Evolutionary conservation across 805 yeast genomes (phyloP).

Genomic region (Deakozyma indianensis): DNA sequence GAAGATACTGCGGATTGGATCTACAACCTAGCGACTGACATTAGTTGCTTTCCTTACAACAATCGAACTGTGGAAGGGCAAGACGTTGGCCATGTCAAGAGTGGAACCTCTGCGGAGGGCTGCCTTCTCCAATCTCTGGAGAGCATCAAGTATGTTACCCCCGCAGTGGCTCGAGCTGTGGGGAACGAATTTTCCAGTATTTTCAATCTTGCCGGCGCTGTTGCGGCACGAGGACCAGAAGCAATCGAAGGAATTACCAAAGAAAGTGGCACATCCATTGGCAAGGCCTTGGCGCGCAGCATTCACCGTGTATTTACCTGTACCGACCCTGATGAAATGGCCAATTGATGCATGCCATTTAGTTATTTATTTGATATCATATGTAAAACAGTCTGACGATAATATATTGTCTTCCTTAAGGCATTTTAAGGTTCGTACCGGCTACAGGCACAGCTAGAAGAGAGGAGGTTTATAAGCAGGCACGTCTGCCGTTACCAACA

Average conservation of each 20-base stretch:
- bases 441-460: too few relatives aligned
- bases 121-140: neutral
- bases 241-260: neutral
- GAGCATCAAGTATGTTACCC: neutral
- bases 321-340: neutral
- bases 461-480: too few relatives aligned
- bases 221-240: neutral
- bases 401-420: too few relatives aligned
- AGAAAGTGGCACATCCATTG: neutral
- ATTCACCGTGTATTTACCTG: neutral
- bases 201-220: neutral
- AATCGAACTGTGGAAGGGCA: neutral
- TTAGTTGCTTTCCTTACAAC: neutral
- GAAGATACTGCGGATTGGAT: neutral
- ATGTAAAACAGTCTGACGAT: too few relatives aligned
- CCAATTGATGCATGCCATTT: too few relatives aligned
- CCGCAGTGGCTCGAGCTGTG: neutral
- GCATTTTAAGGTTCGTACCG: too few relatives aligned
- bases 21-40: neutral
- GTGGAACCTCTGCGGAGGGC: neutral
- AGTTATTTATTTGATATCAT: too few relatives aligned
- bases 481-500: too few relatives aligned
- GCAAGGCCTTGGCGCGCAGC: neutral
- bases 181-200: neutral
- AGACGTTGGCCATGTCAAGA: neutral